A percentile compares a stretch with the other conserved stretches of the same genome.
phyloP scores from a whole-genome alignment of 106 monocot species.

The Dioscorea zingiberensis region DNA sequence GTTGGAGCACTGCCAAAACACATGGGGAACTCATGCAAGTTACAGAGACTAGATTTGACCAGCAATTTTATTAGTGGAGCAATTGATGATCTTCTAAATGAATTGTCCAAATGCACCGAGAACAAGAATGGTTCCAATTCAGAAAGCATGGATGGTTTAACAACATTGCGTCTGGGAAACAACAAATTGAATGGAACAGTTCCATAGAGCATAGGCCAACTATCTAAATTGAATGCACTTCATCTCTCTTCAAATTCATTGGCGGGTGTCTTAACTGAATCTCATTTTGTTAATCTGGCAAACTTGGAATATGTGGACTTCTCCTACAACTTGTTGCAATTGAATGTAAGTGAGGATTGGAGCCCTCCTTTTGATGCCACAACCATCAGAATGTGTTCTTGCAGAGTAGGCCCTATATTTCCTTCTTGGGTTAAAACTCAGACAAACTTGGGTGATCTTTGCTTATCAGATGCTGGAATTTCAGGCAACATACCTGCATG shows the following conservation, averaged over 20 bases:
- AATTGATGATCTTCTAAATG: too few relatives aligned
- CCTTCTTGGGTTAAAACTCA: constrained; percentile 19
- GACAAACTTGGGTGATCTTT: neutral
- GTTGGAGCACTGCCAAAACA: neutral
- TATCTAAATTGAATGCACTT: constrained; percentile 5
- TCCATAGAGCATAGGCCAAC: constrained; percentile 7
- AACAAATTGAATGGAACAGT: constrained; percentile 14
- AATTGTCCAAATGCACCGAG: too few relatives aligned
- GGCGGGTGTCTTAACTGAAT: constrained; percentile 2
- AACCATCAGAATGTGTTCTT: neutral
- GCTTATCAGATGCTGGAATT: constrained; percentile 10
- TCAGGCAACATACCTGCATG: constrained; percentile 12
- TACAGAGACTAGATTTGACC: neutral
- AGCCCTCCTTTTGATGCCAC: constrained; percentile 1
- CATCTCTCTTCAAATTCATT: constrained; percentile 9
- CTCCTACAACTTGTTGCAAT: neutral
- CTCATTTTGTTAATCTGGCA: constrained; percentile 9
- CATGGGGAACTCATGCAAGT: neutral
- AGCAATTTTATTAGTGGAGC: neutral
- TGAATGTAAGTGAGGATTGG: constrained; percentile 11
- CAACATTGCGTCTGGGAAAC: neutral
- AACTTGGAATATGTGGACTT: constrained; percentile 4
- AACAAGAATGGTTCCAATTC: too few relatives aligned
- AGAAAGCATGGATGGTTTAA: too few relatives aligned
- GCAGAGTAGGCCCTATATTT: constrained; percentile 7